Evolutionary conservation across 176 grass and related monocot species (phyloP).

Genomic region (Calamus simplicifolius): DNA sequence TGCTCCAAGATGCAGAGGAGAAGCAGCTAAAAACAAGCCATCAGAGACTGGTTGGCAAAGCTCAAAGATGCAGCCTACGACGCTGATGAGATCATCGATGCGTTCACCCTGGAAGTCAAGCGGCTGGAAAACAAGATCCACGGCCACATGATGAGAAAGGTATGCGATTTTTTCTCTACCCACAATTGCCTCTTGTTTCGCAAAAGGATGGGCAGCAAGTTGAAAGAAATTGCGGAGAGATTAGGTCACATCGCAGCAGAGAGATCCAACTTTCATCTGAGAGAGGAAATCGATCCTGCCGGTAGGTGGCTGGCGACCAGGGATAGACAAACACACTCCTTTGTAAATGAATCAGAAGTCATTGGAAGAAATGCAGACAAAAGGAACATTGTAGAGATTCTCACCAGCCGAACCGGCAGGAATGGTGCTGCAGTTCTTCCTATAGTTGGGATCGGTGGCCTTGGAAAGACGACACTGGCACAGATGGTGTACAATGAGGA

Average conservation of each 20-base stretch:
- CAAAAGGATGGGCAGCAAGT: not conserved
- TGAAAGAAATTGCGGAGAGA: constrained; percentile 5
- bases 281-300: no score
- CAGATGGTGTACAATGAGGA: constrained; percentile 31
- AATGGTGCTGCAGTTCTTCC: constrained; percentile 21
- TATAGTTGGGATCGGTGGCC: constrained; percentile 36
- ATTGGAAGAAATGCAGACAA: not conserved
- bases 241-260: not conserved
- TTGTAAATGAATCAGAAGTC: constrained; percentile 8
- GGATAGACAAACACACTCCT: constrained; percentile 2
- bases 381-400: not conserved
- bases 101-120: constrained; percentile 24
- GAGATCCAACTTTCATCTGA: constrained; percentile 18
- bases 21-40: not conserved
- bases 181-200: constrained; percentile 7
- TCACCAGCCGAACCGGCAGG: not conserved
- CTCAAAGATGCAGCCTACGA: constrained; percentile 21
- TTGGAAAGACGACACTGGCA: constrained; percentile 36
- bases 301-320: no score
- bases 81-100: constrained; percentile 37
- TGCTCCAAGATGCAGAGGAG: no score
- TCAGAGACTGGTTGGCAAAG: constrained; percentile 16
- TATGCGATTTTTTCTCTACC: constrained; percentile 1
- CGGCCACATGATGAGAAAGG: not conserved
- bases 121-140: constrained; percentile 1